These are phyloP conservation scores for Letharia columbiana DNA, from an alignment of 495 filamentous ascomycete genomes.

Conservation along the genomic window DNA sequence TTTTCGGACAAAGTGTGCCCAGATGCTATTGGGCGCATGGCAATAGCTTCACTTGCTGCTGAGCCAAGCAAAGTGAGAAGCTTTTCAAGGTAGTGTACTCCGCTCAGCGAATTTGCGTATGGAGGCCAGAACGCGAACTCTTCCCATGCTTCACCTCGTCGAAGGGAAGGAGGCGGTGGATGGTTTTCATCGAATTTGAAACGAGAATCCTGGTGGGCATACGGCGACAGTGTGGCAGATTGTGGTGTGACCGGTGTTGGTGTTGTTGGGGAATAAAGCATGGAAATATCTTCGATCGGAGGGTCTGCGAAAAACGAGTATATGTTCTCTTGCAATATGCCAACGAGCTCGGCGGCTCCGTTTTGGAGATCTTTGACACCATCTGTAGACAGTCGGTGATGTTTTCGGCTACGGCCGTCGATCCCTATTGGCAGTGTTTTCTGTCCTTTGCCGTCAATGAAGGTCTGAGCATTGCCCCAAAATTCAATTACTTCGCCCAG, in stretches of 20 bases:
- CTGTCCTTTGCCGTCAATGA: constrained; percentile 81
- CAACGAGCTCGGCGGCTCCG: constrained; percentile 69
- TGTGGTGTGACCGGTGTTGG: constrained; percentile 41
- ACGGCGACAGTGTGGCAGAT: constrained; percentile 35
- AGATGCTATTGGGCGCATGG: constrained; percentile 53
- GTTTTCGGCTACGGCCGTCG: constrained; percentile 71
- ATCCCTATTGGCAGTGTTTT: constrained; percentile 71
- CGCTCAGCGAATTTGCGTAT: constrained; percentile 79
- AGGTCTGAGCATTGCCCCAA: constrained; percentile 85
- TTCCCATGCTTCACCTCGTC: constrained; percentile 75
- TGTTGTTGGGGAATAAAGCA: constrained; percentile 69
- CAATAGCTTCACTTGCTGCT: constrained; percentile 79
- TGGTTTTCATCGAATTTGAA: constrained; percentile 74
- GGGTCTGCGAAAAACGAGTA: constrained; percentile 78
- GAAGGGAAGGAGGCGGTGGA: constrained; percentile 66
- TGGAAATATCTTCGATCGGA: constrained; percentile 80
- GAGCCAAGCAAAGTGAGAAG: constrained; percentile 71
- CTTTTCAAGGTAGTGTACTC: constrained; percentile 74
- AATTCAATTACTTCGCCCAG: constrained; percentile 86
- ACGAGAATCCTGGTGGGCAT: constrained; percentile 49
- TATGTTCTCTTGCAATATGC: constrained; percentile 69
- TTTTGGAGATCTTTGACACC: constrained; percentile 65
- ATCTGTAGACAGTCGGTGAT: constrained; percentile 70
- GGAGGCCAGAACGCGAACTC: constrained; percentile 97
- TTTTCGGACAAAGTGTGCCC: constrained; percentile 52